Conservation (phyloP, 495 filamentous ascomycete species). For the Penicillium robsamsonii region DNA sequence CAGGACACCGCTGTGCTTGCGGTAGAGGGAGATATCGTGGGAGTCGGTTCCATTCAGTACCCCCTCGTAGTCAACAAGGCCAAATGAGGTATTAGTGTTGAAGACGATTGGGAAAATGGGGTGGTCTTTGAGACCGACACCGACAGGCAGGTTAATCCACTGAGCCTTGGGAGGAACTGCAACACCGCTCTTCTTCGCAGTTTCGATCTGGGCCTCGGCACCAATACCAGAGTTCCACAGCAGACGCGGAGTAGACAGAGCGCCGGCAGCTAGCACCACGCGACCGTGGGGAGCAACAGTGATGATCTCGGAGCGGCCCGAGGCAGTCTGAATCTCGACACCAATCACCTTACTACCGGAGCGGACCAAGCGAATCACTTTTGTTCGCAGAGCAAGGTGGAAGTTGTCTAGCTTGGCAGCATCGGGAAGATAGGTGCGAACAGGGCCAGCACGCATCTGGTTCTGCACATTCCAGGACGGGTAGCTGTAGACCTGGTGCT, state of each 20-base stretch:
- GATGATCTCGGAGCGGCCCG: constrained; percentile 58
- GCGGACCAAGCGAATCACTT: constrained; percentile 64
- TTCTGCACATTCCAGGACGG: constrained; percentile 68
- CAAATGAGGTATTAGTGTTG: constrained; percentile 59
- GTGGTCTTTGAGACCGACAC: constrained; percentile 72
- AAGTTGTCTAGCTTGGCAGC: constrained; percentile 64
- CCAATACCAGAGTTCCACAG: constrained; percentile 67
- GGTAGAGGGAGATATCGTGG: constrained; percentile 47
- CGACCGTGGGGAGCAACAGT: constrained; percentile 59
- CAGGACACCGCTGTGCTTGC: constrained; percentile 57
- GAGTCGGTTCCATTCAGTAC: constrained; percentile 52
- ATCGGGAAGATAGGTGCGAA: constrained; percentile 69
- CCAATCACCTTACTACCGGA: constrained; percentile 60
- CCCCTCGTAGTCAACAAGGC: constrained; percentile 63
- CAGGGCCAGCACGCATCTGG: constrained; percentile 67
- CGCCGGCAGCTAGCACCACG: constrained; percentile 67
- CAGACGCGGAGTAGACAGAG: constrained; percentile 72
- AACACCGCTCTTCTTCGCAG: constrained; percentile 49
- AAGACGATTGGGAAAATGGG: constrained; percentile 64
- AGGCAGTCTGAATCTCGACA: constrained; percentile 62
- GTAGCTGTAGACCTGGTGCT: constrained; percentile 65
- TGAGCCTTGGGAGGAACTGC: constrained; percentile 54
- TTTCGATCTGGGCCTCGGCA: constrained; percentile 56
- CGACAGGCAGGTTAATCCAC: constrained; percentile 75
- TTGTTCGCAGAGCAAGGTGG: constrained; percentile 61